phyloP scores from a whole-genome alignment of 2,329 filamentous ascomycete species.

The Ophiostoma perfectum region DNA sequence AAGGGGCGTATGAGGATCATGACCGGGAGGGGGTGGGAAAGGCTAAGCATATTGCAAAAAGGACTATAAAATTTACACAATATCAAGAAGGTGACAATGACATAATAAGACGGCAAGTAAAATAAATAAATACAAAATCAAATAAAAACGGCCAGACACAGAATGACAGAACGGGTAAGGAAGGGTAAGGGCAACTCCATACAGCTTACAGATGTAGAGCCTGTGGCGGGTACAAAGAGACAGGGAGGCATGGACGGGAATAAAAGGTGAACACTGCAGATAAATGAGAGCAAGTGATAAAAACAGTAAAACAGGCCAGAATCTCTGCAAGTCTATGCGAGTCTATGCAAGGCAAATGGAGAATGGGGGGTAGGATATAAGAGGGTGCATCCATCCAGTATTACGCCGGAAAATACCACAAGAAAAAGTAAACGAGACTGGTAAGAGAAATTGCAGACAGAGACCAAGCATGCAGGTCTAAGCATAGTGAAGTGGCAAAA shows the following conservation, averaged over 20 bases:
- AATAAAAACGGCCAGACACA: neutral
- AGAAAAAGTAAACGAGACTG: conserved; percentile 1
- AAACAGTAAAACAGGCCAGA: neutral
- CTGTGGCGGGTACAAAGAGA: conserved; percentile 2
- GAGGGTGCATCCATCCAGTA: conserved; percentile 12
- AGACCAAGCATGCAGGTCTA: conserved; percentile 35
- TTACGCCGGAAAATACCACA: conserved; percentile 11
- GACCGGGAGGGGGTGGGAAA: neutral
- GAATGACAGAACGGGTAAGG: neutral
- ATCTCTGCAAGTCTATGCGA: conserved; percentile 12
- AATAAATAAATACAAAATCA: neutral
- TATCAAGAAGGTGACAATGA: neutral
- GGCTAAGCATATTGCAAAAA: neutral
- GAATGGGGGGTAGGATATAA: conserved; percentile 18
- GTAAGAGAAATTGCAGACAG: neutral
- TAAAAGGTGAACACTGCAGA: conserved; percentile 5
- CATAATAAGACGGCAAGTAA: neutral
- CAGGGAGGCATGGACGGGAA: conserved; percentile 26
- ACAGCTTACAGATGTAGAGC: neutral
- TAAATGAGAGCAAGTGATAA: neutral
- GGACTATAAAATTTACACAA: neutral
- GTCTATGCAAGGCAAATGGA: conserved; percentile 19
- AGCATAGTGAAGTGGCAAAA: conserved; percentile 42
- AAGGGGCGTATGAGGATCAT: neutral
- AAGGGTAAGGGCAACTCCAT: neutral